phyloP scores from a whole-genome alignment of 345 rosid species.

The Dipteronia sinensis region DNA sequence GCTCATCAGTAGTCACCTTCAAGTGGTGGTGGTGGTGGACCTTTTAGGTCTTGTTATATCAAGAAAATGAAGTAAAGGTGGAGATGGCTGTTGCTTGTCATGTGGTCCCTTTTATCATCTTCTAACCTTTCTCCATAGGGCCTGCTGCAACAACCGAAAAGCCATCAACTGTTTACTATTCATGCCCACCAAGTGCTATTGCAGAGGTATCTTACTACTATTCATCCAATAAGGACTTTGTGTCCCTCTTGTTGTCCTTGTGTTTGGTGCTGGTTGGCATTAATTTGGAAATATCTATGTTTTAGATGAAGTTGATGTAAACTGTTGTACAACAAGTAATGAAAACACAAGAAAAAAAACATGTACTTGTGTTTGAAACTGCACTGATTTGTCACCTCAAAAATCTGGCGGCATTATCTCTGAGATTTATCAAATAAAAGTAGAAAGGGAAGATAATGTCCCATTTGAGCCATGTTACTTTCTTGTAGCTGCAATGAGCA shows the following conservation, averaged over 20 bases:
- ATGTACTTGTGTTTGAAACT: not conserved
- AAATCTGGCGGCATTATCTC: too few species aligned
- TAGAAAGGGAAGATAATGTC: too few species aligned
- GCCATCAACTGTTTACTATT: constrained; percentile 24
- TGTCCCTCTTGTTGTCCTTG: not conserved
- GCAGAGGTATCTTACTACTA: constrained; percentile 12
- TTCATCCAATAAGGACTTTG: not conserved
- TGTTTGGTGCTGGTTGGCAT: too few species aligned
- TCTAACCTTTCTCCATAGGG: not conserved
- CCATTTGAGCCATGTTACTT: too few species aligned
- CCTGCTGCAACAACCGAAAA: constrained; percentile 21
- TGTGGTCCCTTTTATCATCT: constrained; percentile 9
- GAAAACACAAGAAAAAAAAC: not conserved
- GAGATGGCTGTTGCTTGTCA: constrained; percentile 19
- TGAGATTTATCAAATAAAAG: too few species aligned
- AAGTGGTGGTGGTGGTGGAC: constrained; percentile 30
- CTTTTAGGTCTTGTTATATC: constrained; percentile 21
- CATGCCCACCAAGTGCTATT: constrained; percentile 19
- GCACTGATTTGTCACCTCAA: not conserved
- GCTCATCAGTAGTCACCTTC: not conserved
- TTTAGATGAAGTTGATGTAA: too few species aligned
- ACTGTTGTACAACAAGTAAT: not conserved
- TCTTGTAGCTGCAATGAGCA: too few species aligned
- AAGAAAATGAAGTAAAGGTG: constrained; percentile 14
- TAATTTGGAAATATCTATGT: not conserved